Evolutionary conservation across 2,329 filamentous ascomycete genomes (phyloP), one percentile per base, ranked within the genome.

Genomic region (Diaporthe sp.): DNA sequence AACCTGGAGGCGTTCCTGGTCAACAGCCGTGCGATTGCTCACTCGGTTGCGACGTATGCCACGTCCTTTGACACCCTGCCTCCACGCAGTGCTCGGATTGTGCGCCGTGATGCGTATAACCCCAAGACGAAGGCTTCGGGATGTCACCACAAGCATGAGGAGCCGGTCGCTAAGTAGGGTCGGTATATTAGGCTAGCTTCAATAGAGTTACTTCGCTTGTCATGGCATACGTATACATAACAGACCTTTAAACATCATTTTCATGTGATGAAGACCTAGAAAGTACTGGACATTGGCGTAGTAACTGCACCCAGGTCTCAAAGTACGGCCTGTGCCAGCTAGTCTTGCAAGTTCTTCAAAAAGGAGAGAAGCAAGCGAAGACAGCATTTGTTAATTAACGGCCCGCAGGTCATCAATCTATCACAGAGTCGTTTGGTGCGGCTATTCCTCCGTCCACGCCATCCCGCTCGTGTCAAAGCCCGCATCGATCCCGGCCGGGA

Each of bases 1-100:
- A 83, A 84, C 78, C 77, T 83, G 71, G 85, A 86, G 58, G 87
- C 87, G 8, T 88, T 83, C 81, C 81, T 86, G 25, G 77, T 87
- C 76, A 88, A 87, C 81, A 84, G 85, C 31, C 82, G 86, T 82
- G 83, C 81, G 46, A 85, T 86, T 49, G 85, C 85, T 46, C 80
- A 86, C 81, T 82, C 83, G 22, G 84, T 86, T 10, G 84, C 85
- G 77, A 83, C 82, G 79, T 86, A 86, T 74, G 84, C 85, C 53
- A 76, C 80, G 72, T 85, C 83, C 79, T 86, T 81, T 67, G 82
- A 84, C 69, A 77, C 79, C 5, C 77, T 86, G n/a, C 81, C 82
- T 7, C 19, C 68, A 12, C n/a, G 42, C 4, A 25, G 22, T 8
- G 46, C 65, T 1, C 19, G 65, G 13, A 13, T 68, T 15, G 65